These are phyloP conservation scores for Paradendryphiella salina DNA, from an alignment of 2,329 filamentous ascomycete genomes.

Conservation along the genomic window DNA sequence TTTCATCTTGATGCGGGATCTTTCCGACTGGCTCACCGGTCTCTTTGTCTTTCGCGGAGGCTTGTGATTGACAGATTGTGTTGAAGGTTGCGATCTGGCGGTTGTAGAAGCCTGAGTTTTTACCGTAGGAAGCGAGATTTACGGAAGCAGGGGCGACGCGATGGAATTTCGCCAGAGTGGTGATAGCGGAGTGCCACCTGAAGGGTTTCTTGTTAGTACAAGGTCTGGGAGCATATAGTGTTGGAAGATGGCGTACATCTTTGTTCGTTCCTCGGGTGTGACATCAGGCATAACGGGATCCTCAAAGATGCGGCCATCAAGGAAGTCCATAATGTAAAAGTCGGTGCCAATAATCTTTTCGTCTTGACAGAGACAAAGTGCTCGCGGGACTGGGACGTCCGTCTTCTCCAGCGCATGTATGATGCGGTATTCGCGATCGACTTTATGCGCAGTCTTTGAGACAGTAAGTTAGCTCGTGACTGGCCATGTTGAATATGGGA, in stretches of 20 bases:
- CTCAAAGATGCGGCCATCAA: conserved; percentile 91
- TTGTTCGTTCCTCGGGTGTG: conserved; percentile 66
- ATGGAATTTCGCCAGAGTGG: conserved; percentile 84
- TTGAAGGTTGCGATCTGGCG: conserved; percentile 84
- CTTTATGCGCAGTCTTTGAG: conserved; percentile 82
- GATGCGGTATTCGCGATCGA: conserved; percentile 93
- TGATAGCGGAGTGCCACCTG: conserved; percentile 80
- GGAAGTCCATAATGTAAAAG: conserved; percentile 97
- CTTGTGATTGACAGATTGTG: conserved; percentile 77
- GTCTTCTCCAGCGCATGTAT: conserved; percentile 79
- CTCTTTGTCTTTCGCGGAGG: conserved; percentile 73
- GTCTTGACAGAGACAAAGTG: conserved; percentile 86
- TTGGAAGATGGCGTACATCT: conserved; percentile 58
- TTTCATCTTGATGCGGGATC: conserved; percentile 80
- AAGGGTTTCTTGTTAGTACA: conserved; percentile 4
- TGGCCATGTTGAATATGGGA: not conserved
- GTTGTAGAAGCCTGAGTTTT: conserved; percentile 75
- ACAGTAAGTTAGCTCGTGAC: not conserved
- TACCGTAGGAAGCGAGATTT: conserved; percentile 74
- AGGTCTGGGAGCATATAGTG: not conserved
- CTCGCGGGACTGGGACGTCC: conserved; percentile 81
- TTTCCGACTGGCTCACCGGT: conserved; percentile 75
- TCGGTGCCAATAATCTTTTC: conserved; percentile 77
- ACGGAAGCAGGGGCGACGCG: conserved; percentile 67
- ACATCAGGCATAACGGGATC: conserved; percentile 80